Evolutionary conservation across 495 filamentous ascomycete species (phyloP).

Genomic region (Neurospora sp.): DNA sequence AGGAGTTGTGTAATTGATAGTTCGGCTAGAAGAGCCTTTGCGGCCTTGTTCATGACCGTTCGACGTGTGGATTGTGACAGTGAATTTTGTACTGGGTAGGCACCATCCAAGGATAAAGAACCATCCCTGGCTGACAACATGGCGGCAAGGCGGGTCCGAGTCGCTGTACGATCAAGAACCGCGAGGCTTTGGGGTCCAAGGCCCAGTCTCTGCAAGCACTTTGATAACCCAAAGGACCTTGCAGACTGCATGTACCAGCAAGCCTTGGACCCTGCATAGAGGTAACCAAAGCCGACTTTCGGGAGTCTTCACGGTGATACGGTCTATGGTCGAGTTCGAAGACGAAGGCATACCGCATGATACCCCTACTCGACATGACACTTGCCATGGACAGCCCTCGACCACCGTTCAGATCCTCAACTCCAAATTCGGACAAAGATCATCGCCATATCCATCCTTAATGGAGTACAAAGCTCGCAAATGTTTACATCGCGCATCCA

Average conservation of each 20-base stretch:
- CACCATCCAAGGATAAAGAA: not conserved
- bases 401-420: not conserved
- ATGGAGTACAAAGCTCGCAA: not conserved
- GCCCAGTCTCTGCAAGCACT: not conserved
- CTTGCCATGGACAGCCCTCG: not conserved
- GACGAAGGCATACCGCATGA: not conserved
- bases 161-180: not conserved
- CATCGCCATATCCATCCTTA: not conserved
- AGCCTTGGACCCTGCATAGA: not conserved
- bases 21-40: not conserved
- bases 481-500: not conserved
- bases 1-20: not conserved
- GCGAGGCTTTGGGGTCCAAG: not conserved
- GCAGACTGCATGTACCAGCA: not conserved
- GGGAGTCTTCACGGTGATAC: not conserved
- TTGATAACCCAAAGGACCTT: not conserved
- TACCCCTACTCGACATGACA: not conserved
- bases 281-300: not conserved
- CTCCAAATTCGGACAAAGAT: not conserved
- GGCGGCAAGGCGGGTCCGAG: not conserved
- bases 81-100: not conserved
- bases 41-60: not conserved
- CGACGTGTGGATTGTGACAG: not conserved
- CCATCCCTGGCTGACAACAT: not conserved
- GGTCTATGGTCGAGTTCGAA: not conserved